Conservation (phyloP, 176 grass and related monocot species). For the Ensete glaucum region DNA sequence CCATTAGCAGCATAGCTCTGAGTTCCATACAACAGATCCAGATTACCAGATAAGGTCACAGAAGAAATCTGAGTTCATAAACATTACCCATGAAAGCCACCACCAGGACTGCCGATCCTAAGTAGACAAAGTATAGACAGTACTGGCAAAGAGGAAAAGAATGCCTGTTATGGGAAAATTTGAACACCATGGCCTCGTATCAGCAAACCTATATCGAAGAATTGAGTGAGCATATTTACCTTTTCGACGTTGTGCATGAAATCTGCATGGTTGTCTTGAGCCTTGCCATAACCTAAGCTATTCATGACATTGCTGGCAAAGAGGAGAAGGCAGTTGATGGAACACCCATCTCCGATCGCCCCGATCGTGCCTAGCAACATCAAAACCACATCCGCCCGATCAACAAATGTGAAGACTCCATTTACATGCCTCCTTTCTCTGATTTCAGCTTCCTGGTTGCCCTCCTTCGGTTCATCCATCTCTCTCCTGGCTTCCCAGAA, state of each 20-base stretch:
- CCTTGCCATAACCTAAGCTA: conserved; percentile 48
- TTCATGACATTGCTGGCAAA: conserved; percentile 97
- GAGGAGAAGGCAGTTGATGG: conserved; percentile 80
- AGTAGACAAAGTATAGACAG: conserved; percentile 82
- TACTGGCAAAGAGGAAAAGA: conserved; percentile 34
- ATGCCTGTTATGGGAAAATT: not conserved
- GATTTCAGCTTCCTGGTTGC: not conserved
- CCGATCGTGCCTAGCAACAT: conserved; percentile 77
- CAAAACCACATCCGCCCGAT: conserved; percentile 53
- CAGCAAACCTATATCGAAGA: too few species aligned
- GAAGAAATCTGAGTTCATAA: not conserved
- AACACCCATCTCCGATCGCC: conserved; percentile 80
- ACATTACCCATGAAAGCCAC: conserved; percentile 90
- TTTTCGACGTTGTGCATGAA: conserved; percentile 92
- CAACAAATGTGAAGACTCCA: conserved; percentile 73
- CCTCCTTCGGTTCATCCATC: conserved; percentile 9
- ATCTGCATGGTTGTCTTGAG: conserved; percentile 24
- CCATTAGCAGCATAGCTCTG: not conserved
- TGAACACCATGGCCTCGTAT: too few species aligned
- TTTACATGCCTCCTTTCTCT: not conserved
- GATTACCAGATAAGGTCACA: not conserved
- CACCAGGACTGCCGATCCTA: conserved; percentile 68
- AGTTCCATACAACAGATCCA: not conserved
- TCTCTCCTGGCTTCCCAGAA: not conserved
- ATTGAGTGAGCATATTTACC: conserved; percentile 19